These are phyloP conservation scores for Climacium dendroides DNA, from an alignment of 225 moss, liverwort and hornwort genomes.

Conservation along the genomic window DNA sequence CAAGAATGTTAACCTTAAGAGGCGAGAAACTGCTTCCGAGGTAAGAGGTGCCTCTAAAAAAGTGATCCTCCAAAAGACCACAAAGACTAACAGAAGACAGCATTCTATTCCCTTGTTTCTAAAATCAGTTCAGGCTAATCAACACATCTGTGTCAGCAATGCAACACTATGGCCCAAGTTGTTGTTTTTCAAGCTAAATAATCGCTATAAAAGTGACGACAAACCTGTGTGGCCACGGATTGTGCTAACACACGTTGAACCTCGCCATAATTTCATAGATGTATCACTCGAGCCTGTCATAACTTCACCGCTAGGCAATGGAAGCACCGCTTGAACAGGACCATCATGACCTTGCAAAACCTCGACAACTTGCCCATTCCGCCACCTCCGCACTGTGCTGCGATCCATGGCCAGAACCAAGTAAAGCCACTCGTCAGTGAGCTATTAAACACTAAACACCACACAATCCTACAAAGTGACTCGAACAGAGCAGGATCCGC, in stretches of 20 bases:
- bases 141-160: not conserved
- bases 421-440: not conserved
- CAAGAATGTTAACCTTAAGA: not conserved
- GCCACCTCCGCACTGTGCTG: conserved; percentile 95
- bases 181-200: not conserved
- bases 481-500: not conserved
- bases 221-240: conserved; percentile 86
- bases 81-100: not conserved
- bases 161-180: not conserved
- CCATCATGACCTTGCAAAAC: conserved; percentile 87
- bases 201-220: not conserved
- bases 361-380: conserved; percentile 58
- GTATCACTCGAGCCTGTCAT: conserved; percentile 90
- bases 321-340: conserved; percentile 87
- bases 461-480: not conserved
- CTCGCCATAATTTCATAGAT: conserved; percentile 88
- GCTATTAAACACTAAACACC: not conserved
- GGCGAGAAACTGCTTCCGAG: not conserved
- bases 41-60: not conserved
- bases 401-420: conserved; percentile 7
- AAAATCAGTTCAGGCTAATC: not conserved
- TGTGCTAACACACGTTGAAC: conserved; percentile 66
- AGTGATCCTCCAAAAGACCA: not conserved
- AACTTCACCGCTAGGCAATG: conserved; percentile 71
- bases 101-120: not conserved